phyloP scores from a whole-genome alignment of 352 stramenopile species.

The Pythium brassicae region DNA sequence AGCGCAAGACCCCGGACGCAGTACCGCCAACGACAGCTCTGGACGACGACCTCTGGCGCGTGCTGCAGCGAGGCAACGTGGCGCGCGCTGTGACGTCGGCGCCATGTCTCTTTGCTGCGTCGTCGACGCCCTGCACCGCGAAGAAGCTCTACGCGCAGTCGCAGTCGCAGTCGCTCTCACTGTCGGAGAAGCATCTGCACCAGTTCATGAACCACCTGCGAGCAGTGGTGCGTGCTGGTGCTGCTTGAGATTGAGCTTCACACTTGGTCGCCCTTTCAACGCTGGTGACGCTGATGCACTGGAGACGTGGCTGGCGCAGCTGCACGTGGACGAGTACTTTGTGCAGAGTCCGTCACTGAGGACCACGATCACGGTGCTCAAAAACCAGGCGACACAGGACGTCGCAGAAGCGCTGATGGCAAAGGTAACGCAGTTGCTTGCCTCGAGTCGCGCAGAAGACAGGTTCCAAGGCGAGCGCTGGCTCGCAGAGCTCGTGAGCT shows the following conservation, averaged over 20 bases:
- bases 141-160: conserved; percentile 21
- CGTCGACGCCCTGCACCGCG: conserved; percentile 9
- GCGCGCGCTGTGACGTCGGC: conserved; percentile 1
- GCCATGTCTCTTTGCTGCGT: conserved; percentile 5
- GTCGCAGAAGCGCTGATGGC: conserved; percentile 22
- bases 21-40: background rate
- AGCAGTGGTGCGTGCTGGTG: conserved; percentile 12
- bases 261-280: too few relatives aligned
- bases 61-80: conserved; percentile 7
- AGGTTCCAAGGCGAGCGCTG: conserved; percentile 42
- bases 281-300: background rate
- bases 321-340: conserved; percentile 47
- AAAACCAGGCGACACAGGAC: conserved; percentile 13
- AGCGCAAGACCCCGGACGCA: background rate
- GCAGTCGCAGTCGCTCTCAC: conserved; percentile 14
- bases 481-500: conserved; percentile 42
- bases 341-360: conserved; percentile 26
- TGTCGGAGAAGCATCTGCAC: conserved; percentile 35
- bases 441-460: conserved; percentile 25
- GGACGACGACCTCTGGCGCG: conserved; percentile 8
- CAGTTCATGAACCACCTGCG: conserved; percentile 35
- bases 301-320: conserved; percentile 1
- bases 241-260: background rate
- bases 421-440: conserved; percentile 26
- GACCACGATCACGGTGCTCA: conserved; percentile 20